Evolutionary conservation across 1,284 basidiomycete genomes (phyloP).

Genomic region (Singerocomus inundabilis): DNA sequence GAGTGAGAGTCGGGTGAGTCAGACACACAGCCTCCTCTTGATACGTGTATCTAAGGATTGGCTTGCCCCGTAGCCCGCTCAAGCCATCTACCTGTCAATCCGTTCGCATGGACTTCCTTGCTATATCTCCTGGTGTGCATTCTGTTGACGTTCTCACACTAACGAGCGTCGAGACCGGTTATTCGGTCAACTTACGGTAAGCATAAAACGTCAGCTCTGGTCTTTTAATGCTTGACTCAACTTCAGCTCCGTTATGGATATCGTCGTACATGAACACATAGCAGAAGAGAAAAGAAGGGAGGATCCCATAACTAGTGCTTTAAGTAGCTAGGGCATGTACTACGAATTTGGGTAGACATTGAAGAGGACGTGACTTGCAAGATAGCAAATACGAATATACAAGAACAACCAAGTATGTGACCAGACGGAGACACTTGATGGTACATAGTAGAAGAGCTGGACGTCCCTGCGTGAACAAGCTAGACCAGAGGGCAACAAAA

Average conservation of each 20-base stretch:
- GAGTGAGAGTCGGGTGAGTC: slow-evolving; percentile 77
- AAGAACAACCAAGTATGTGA: slow-evolving; percentile 21
- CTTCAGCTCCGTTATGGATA: slow-evolving; percentile 60
- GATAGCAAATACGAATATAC: slow-evolving; percentile 25
- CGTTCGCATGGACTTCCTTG: slow-evolving; percentile 83
- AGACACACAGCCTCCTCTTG: background rate
- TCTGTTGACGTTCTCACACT: slow-evolving; percentile 71
- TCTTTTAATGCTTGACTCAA: slow-evolving; percentile 5
- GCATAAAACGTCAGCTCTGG: slow-evolving; percentile 13
- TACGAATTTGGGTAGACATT: slow-evolving; percentile 3
- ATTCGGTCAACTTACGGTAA: slow-evolving; percentile 72
- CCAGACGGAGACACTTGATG: slow-evolving; percentile 14
- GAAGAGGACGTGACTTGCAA: slow-evolving; percentile 7
- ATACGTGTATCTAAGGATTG: slow-evolving; percentile 10
- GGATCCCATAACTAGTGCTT: slow-evolving; percentile 14
- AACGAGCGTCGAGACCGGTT: slow-evolving; percentile 71
- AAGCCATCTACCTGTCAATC: slow-evolving; percentile 80
- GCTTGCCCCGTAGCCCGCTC: slow-evolving; percentile 55
- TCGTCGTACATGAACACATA: slow-evolving; percentile 57
- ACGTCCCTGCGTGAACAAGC: slow-evolving; percentile 5
- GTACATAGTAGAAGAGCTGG: slow-evolving; percentile 24
- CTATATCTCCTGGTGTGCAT: slow-evolving; percentile 78
- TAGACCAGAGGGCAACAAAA: slow-evolving; percentile 3
- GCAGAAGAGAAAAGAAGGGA: slow-evolving; percentile 2
- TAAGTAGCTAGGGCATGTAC: slow-evolving; percentile 13